Evolutionary conservation across 2,329 filamentous ascomycete species (phyloP), one percentile per base, ranked within the genome.

Genomic region (Neonectria sp.): DNA sequence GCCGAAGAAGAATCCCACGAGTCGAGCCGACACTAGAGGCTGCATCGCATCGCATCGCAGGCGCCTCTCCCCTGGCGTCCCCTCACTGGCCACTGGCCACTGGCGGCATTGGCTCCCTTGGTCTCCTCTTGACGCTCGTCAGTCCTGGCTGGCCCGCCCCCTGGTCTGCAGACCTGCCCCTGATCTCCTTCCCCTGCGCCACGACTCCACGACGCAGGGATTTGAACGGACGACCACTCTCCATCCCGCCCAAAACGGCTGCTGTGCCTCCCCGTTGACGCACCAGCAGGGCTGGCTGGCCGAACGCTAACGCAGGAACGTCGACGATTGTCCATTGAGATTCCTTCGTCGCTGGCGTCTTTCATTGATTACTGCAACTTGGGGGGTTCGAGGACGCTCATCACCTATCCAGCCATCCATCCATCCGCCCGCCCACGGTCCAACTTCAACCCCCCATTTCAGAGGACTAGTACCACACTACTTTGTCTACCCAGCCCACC

Each of bases 261-360:
- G 49, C 45, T 40, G 31, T 27, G 35, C 21, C 27, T 65, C 24
- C 51, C 53, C 45, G 17, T 63, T 57, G 52, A 49, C 21, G 56
- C 17, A 49, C n/a, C n/a, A 24, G n/a, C 57, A 45, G 43, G 63
- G 43, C 49, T 60, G 40, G 29, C 29, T 29, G 8, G 31, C 15
- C n/a, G 25, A 40, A 55, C 52, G 63, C 58, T 61, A 57, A 55
- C 63, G 53, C 53, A 66, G 63, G 57, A 55, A 66, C 40, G 27
- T 53, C 37, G 17, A 48, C 25, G 37, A 53, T 60, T 25, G 55
- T 33, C 15, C 24, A 37, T 37, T 51, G 45, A n/a, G 31, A 12
- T 45, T 45, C 17, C n/a, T n/a, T 60, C 35, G 48, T 24, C 6
- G 6, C 37, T 40, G 37, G 37, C 37, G 37, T 2, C 37, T 40